Base-by-base conservation (phyloP, 768 basidiomycete genomes). In the Lyophyllum atratum region DNA sequence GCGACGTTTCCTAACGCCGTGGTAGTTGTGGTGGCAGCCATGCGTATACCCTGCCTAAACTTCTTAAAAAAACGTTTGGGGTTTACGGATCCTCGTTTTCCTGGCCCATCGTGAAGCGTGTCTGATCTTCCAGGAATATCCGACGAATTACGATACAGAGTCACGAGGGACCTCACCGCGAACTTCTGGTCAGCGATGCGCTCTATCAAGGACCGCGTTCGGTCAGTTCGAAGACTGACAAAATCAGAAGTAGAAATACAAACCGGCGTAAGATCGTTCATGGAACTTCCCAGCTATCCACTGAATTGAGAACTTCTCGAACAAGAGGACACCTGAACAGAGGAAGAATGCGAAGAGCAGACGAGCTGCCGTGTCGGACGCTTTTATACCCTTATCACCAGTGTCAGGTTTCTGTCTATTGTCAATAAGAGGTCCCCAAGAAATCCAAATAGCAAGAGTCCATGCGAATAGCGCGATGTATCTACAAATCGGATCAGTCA, bases 231-330 rank as follows among this genome's bases (percentile, higher is more conserved):
- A 14, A 17, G 19, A 15, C 43, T 31, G 40, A 3, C 34, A 37
- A 37, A 4, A 15, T 4, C 34, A 24, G 4, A 15, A 14, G 19
- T 49, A 52, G 10, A 5, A 47, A 17, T 28, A 56, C 56, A 51
- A 21, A 66, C 57, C 56, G 44, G 56, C 56, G 40, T 89, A 92
- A 6, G 86, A 87, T 48, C 85, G 74, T 67, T 91, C 88, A 66
- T 93, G 91, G 70, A 92, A 93, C 66, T 91, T 90, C 44, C 77
- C 80, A 45, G 88, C 88, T 63, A 96, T 93, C 78, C 86, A 85
- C 69, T 95, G 94, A 47, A 97, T 90, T 14, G 88, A 70, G 58
- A 95, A 83, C 67, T 97, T 97, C 71, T 95, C 93, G 53, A 82
- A 86, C 11, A 90, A 78, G 6, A 95, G 80, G 24, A 93, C 77